Evolutionary conservation across 495 filamentous ascomycete species (phyloP).

Genomic region (Penicillium lividum): DNA sequence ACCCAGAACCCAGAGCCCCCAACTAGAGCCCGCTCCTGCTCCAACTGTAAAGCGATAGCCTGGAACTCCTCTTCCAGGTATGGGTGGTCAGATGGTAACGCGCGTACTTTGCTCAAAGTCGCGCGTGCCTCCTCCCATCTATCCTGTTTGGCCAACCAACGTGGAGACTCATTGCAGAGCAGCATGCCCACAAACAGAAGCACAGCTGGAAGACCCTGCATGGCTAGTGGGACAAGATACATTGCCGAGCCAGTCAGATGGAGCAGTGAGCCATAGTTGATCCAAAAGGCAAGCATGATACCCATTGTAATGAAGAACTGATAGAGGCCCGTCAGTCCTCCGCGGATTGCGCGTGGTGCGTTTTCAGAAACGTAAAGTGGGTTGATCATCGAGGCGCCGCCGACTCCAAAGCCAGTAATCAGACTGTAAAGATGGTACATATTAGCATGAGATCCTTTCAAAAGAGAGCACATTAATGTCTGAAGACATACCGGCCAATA

Average conservation of each 20-base stretch:
- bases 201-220: constrained; percentile 66
- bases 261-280: constrained; percentile 61
- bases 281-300: constrained; percentile 68
- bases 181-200: constrained; percentile 60
- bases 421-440: constrained; percentile 37
- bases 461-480: not conserved
- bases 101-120: constrained; percentile 57
- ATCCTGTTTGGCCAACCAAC: constrained; percentile 69
- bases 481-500: constrained; percentile 53
- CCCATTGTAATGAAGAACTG: constrained; percentile 66
- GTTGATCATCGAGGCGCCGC: constrained; percentile 64
- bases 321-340: constrained; percentile 68
- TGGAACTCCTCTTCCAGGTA: constrained; percentile 67
- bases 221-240: constrained; percentile 68
- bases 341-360: constrained; percentile 70
- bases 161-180: constrained; percentile 67
- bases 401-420: constrained; percentile 66
- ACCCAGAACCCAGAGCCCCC: constrained; percentile 63
- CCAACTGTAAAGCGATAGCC: constrained; percentile 65
- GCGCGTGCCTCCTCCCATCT: constrained; percentile 65
- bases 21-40: constrained; percentile 64
- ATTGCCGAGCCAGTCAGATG: constrained; percentile 52
- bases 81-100: constrained; percentile 54
- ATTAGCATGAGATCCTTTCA: not conserved
- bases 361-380: constrained; percentile 64